Evolutionary conservation across 2,329 filamentous ascomycete species (phyloP).

Genomic region (Beauveria pseudobassiana): DNA sequence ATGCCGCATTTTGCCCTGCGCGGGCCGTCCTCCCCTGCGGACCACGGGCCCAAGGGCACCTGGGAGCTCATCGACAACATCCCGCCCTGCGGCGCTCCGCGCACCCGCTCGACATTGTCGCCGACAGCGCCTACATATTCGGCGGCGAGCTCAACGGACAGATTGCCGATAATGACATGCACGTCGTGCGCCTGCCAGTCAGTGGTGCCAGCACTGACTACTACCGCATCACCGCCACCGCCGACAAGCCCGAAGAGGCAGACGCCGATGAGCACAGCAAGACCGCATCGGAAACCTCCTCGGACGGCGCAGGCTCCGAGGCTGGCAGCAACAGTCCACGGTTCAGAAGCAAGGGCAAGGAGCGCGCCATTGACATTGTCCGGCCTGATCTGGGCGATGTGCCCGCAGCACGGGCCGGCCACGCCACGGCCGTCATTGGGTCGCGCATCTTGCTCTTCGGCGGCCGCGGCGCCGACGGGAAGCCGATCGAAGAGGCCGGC

Average conservation of each 20-base stretch:
- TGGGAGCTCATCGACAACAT: constrained; percentile 51
- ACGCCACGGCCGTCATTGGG: constrained; percentile 61
- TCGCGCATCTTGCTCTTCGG: constrained; percentile 74
- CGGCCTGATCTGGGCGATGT: constrained; percentile 33
- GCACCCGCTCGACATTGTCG: constrained; percentile 58
- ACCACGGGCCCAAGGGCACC: constrained; percentile 38
- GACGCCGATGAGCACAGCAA: constrained; percentile 13
- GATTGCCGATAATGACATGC: constrained; percentile 66
- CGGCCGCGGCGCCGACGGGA: constrained; percentile 61
- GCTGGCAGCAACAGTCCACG: constrained; percentile 17
- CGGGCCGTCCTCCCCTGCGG: constrained; percentile 12
- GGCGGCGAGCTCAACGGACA: constrained; percentile 66
- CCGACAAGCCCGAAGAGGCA: constrained; percentile 29
- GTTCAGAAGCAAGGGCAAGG: constrained; percentile 33
- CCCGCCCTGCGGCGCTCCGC: constrained; percentile 61
- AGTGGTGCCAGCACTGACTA: constrained; percentile 53
- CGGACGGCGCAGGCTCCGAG: constrained; percentile 30
- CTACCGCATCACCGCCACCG: constrained; percentile 44
- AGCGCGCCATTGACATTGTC: constrained; percentile 20
- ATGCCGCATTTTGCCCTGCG: constrained; percentile 8
- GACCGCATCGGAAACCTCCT: constrained; percentile 14
- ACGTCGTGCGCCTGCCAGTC: constrained; percentile 54
- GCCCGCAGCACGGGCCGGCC: constrained; percentile 63
- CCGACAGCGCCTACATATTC: constrained; percentile 57
- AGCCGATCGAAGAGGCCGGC: constrained; percentile 66